phyloP scores from a whole-genome alignment of 164 flowering plant species.

The Buxus sempervirens region DNA sequence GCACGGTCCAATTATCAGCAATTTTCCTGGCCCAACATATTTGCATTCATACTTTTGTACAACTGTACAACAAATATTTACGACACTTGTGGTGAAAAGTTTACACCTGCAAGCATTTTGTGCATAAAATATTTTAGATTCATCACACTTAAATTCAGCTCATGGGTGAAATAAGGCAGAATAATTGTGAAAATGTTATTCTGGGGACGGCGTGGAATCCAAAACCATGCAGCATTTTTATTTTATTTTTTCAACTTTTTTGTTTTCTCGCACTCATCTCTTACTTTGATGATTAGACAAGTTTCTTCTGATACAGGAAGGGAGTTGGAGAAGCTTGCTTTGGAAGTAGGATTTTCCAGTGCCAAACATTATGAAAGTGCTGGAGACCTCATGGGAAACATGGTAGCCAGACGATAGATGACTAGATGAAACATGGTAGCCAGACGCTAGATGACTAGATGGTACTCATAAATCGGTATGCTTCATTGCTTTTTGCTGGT shows the following conservation, averaged over 20 bases:
- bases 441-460: constrained; percentile 30
- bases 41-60: no score
- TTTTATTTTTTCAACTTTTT: not conserved
- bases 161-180: no score
- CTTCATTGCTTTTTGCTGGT: not conserved
- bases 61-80: no score
- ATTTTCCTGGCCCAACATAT: not conserved
- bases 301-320: constrained; percentile 44
- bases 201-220: no score
- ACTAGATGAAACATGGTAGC: no score
- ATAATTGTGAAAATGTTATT: no score
- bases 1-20: not conserved
- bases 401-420: no score
- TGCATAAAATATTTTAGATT: no score
- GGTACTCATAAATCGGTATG: not conserved
- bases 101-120: no score
- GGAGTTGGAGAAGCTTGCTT: constrained; percentile 76
- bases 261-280: not conserved
- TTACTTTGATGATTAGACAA: not conserved
- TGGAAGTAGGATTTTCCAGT: constrained; percentile 68
- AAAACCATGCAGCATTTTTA: not conserved
- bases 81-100: not conserved
- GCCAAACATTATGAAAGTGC: constrained; percentile 70
- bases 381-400: constrained; percentile 84
- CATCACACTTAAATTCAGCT: no score